These are phyloP conservation scores for Leccinum huronense DNA, from an alignment of 1,284 basidiomycete genomes.

Conservation along the genomic window DNA sequence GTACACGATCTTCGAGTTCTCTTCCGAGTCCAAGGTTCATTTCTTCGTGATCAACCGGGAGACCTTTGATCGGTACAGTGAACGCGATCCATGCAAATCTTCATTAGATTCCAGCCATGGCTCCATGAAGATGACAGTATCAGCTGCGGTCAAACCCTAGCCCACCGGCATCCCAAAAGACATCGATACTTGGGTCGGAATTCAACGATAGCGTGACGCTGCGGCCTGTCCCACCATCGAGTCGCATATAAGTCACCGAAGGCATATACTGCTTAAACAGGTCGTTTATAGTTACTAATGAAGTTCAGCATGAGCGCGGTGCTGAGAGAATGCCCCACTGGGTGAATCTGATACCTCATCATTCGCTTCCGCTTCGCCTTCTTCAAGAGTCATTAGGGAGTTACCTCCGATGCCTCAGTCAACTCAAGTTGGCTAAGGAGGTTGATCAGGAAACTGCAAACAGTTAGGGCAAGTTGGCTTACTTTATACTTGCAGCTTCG, in stretches of 20 bases:
- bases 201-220: conserved; percentile 94
- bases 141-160: conserved; percentile 94
- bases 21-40: conserved; percentile 81
- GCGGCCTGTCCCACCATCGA: conserved; percentile 89
- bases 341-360: conserved; percentile 55
- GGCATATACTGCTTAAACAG: conserved; percentile 94
- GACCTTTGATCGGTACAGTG: conserved; percentile 97
- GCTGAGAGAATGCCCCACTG: conserved; percentile 77
- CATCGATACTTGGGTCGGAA: conserved; percentile 97
- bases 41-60: conserved; percentile 93
- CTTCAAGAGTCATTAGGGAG: conserved; percentile 44
- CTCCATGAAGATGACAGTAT: conserved; percentile 99
- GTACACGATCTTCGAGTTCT: conserved; percentile 84
- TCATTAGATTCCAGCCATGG: conserved; percentile 99
- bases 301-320: conserved; percentile 99
- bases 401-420: conserved; percentile 91
- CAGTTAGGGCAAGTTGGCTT: conserved; percentile 28
- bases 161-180: conserved; percentile 92
- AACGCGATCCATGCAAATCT: conserved; percentile 99
- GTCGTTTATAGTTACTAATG: conserved; percentile 74
- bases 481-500: conserved; percentile 93
- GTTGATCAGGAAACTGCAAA: conserved; percentile 8
- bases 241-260: conserved; percentile 94
- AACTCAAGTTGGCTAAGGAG: conserved; percentile 70
- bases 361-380: conserved; percentile 60